Evolutionary conservation across 1,139 yeast species (phyloP), one percentile per base, ranked within the genome.

Genomic region (Diutina siamensis): DNA sequence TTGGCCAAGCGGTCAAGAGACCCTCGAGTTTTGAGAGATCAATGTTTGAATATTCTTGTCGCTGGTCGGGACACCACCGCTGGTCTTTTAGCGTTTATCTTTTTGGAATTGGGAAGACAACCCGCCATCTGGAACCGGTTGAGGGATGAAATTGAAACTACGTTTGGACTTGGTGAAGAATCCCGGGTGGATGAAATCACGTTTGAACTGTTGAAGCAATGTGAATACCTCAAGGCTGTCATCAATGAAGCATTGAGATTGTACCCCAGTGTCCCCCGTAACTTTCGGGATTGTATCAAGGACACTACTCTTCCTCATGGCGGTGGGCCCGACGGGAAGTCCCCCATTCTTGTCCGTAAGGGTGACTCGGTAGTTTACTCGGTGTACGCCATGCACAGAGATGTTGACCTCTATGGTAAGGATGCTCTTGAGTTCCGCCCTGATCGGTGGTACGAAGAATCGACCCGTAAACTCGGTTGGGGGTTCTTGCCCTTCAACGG

Each of bases 11-110:
- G 71, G 51, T 73, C 80, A 1, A 64, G 70, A 47, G 70, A 76
- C 54, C 76, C 74, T 7, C 58, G 52, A 34, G 62, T 68, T n/a
- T 65, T 76, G 51, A 65, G 77, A 45, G 77, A 74, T 53, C 79
- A 75, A 56, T 63, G 72, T 35, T 60, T 76, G 52, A 74, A 73
- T 51, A 71, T 76, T 50, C 58, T 76, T 48, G 60, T 75, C 25
- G 80, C 80, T 22, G 80, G 78, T 18, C 64, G 80, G 55, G 80
- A 75, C 55, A 76, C 82, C 44, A 76, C 81, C 17, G 80, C 81
- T 1, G 73, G 76, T 2, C 60, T 74, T 42, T 65, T 76, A 47
- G 68, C 76, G 4, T 75, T 71, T 57, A 53, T 65, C 12, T 62
- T 75, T 46, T 72, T 61, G 51, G 73, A 72, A 52, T 62, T 75